Conservation (phyloP, 805 yeast genomes). For the Saturnispora gosingensis region DNA sequence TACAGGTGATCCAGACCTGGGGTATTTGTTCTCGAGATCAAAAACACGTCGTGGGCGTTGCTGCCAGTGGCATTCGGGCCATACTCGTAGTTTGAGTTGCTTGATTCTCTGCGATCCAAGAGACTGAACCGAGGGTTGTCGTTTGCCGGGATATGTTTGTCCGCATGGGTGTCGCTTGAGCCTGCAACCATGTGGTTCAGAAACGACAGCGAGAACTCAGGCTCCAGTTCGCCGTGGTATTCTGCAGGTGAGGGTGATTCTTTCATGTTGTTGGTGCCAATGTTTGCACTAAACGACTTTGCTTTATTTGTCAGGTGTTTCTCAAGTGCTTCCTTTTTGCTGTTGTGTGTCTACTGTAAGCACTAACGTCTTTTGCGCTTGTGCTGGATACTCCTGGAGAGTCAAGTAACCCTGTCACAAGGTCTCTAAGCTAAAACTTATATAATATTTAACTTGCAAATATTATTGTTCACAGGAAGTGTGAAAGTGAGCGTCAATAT, state of each 20-base stretch:
- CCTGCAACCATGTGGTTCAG: not conserved
- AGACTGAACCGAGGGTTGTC: not conserved
- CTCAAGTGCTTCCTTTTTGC: not conserved
- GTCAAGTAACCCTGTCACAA: too few species aligned
- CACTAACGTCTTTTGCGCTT: too few species aligned
- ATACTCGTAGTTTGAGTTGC: not conserved
- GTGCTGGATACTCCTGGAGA: too few species aligned
- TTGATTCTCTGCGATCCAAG: not conserved
- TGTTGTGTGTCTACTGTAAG: not conserved
- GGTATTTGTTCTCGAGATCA: not conserved
- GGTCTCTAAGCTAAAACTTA: too few species aligned
- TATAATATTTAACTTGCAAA: too few species aligned
- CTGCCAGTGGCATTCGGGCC: not conserved
- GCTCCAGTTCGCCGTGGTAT: not conserved
- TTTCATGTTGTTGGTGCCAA: not conserved
- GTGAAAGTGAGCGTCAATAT: too few species aligned
- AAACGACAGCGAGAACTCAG: not conserved
- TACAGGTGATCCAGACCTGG: not conserved
- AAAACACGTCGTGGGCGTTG: constrained; percentile 2
- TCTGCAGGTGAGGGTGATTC: not conserved
- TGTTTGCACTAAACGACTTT: not conserved
- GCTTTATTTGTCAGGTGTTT: not conserved
- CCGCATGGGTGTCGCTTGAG: not conserved
- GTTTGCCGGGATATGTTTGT: not conserved
- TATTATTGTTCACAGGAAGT: too few species aligned